Percentiles rank a stretch among this genome's conserved stretches.
These are phyloP conservation scores for Peterozyma xylosa DNA, from an alignment of 805 yeast genomes.

Conservation along the genomic window DNA sequence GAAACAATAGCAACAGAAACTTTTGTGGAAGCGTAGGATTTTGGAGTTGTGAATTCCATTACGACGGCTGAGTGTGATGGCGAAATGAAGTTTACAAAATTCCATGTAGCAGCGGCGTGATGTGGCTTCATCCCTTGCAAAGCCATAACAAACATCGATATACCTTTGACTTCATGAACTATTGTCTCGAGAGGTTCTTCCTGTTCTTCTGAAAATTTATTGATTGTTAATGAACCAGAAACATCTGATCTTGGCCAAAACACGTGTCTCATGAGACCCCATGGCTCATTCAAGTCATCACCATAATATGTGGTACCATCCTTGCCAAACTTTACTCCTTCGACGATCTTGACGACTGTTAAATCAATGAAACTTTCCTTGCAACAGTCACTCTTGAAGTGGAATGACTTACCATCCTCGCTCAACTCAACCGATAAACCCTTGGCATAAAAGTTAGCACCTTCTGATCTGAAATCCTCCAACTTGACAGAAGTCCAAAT, in stretches of 20 bases:
- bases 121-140: conserved; percentile 99
- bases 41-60: conserved; percentile 96
- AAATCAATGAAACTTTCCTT: conserved; percentile 68
- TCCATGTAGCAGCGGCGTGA: conserved; percentile 97
- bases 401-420: conserved; percentile 43
- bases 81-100: conserved; percentile 84
- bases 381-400: conserved; percentile 57
- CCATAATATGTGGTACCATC: conserved; percentile 88
- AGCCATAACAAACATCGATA: conserved; percentile 88
- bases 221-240: conserved; percentile 52
- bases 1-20: conserved; percentile 77
- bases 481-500: conserved; percentile 92
- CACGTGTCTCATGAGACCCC: conserved; percentile 96
- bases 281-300: conserved; percentile 72
- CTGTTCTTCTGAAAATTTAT: conserved; percentile 7
- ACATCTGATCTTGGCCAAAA: conserved; percentile 92
- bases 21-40: conserved; percentile 73
- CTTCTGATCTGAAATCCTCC: conserved; percentile 68
- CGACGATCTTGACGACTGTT: conserved; percentile 48
- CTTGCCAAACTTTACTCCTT: conserved; percentile 84
- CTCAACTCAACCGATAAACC: conserved; percentile 55
- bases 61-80: conserved; percentile 64
- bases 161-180: conserved; percentile 27
- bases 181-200: conserved; percentile 20
- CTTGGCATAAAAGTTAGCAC: conserved; percentile 75